Evolutionary conservation across 768 basidiomycete species (phyloP), one percentile per base, ranked within the genome.

Genomic region (Suillus ampliporus): DNA sequence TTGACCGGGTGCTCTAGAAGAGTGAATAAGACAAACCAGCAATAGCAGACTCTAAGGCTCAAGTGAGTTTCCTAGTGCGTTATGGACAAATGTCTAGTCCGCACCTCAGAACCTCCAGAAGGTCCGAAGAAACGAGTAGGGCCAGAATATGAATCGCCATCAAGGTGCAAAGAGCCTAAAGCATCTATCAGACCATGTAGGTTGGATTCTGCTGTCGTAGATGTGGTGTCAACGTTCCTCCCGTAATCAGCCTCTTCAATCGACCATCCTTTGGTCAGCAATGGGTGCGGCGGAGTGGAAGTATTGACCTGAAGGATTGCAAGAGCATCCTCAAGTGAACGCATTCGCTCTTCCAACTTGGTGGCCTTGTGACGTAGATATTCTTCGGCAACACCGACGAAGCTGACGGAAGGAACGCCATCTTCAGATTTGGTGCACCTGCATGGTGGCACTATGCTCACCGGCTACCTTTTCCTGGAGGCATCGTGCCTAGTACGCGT

Each of bases 391-490:
- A 81, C 81, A 15, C 81, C 67, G 11, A 86, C 84, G 64, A 86
- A 85, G 51, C 84, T 84, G 62, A 10, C 31, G 43, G 37, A n/a
- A 14, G 57, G 61, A 56, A 43, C 54, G 4, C 34, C 19, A 21
- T 26, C 17, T 43, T 48, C 31, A 31, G 34, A 56, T 3, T 28
- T 40, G 23, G 38, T 13, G 11, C 58, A 34, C 57, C 31, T 28
- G 11, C 13, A 28, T 35, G 19, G 48, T 23, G 47, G 19, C 59
- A 21, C 34, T 19, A 65, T 54, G 68, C 80, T 61, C 64, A 82
- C 79, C 84, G 81, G 65, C 82, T 83, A 19, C 84, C 84, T 66
- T 85, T 82, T 28, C 85, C 84, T 11, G 83, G 83, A 10, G 85
- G 83, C 50, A 86, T 81, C 15, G 81, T 83, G 23, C 80, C 84